phyloP scores from a whole-genome alignment of 1,284 basidiomycete species.

The Sporisorium exsertum region DNA sequence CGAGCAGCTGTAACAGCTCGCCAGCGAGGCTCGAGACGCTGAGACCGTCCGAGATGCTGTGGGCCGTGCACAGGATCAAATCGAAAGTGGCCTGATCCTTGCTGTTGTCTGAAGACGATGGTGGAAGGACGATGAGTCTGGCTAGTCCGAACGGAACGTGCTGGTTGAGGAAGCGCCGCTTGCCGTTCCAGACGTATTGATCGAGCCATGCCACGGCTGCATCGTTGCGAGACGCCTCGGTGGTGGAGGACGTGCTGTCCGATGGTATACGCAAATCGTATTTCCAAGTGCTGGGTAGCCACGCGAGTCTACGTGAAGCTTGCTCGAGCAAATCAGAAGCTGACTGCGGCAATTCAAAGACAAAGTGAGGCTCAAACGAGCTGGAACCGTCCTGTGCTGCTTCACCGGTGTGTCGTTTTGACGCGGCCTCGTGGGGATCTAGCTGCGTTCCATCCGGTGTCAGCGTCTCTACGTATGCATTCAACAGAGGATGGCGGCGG shows the following conservation, averaged over 20 bases:
- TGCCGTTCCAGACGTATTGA: conserved; percentile 46
- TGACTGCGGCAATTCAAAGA: conserved; percentile 26
- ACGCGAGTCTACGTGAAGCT: conserved; percentile 24
- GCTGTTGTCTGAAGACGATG: neutral
- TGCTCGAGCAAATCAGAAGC: conserved; percentile 23
- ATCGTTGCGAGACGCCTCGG: conserved; percentile 6
- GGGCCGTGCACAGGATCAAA: conserved; percentile 37
- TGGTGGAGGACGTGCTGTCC: neutral
- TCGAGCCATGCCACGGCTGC: conserved; percentile 29
- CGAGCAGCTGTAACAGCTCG: conserved; percentile 29
- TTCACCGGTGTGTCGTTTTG: conserved; percentile 31
- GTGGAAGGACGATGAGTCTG: conserved; percentile 33
- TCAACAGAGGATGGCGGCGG: conserved; percentile 40
- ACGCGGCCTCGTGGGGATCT: conserved; percentile 25
- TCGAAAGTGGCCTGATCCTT: conserved; percentile 22
- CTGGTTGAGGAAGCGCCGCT: conserved; percentile 38
- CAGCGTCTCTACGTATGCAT: conserved; percentile 27
- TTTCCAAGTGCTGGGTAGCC: conserved; percentile 16
- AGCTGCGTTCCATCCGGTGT: conserved; percentile 26
- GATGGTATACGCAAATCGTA: neutral
- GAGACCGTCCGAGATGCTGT: conserved; percentile 48
- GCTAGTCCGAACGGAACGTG: conserved; percentile 26
- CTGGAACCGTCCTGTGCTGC: conserved; percentile 36
- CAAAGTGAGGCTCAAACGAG: conserved; percentile 50
- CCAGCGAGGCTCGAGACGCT: conserved; percentile 37